Base-by-base conservation (phyloP, 2,329 filamentous ascomycete genomes). In the Ceratocystiopsis sp. region DNA sequence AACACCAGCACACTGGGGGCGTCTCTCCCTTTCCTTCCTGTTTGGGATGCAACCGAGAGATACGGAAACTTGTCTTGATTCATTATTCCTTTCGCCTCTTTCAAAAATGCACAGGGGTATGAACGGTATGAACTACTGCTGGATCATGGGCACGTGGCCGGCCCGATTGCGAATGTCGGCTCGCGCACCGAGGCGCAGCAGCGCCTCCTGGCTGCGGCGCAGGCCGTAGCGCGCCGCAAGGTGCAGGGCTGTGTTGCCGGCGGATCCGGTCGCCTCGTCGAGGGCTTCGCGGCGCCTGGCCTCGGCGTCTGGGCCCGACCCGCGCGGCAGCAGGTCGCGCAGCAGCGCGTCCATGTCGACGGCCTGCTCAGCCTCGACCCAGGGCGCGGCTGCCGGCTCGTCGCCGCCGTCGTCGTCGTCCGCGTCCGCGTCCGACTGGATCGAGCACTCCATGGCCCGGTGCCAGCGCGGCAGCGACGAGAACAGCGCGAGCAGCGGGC, bases 171-270 rank as follows among this genome's bases (percentile, higher is more conserved):
- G 25, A 16, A 18, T 36, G 29, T 42, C 17, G 41, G 36, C 25
- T 13, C 29, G 35, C 4, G 41, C 41, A 15, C 41, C 41, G 29
- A 42, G 29, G 41, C 35, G 35, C 36, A 42, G 16, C 25, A 42
- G 41, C n/a, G 41, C 41, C 16, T 25, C 41, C 17, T 36, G n/a
- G 34, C 25, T 38, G 25, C 36, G 35, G 14, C n/a, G 41, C 41
- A 42, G 29, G 25, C 41, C 35, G 15, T 42, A 42, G 15, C 35
- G 35, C 36, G 32, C 19, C 25, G 41, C 18, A 19, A 42, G 35
- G 41, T 42, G 41, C 17, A 42, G 41, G 35, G 41, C 16, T 12
- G 36, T 42, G 41, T 42, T 42, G 36, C 41, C 41, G 36, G 38
- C 34, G 19, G 19, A 33, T 18, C 18, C 34, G 41, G 38, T 36